phyloP scores from a whole-genome alignment of 2,329 filamentous ascomycete genomes.

The Colletotrichum graminicola region DNA sequence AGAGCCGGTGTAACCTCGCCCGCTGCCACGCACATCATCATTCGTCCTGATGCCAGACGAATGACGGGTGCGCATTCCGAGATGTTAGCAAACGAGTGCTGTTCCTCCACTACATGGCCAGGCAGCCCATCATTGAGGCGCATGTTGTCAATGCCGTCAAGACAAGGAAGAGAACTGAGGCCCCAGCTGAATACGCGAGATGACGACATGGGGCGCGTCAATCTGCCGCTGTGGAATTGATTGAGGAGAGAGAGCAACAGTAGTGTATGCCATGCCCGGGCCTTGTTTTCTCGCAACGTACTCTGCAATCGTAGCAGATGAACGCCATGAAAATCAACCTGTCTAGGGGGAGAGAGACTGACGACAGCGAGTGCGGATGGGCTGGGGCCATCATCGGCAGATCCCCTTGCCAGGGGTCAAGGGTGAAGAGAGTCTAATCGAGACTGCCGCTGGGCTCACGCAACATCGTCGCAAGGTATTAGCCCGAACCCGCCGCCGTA shows the following conservation, averaged over 20 bases:
- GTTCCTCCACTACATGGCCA: neutral
- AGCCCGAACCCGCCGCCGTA: neutral
- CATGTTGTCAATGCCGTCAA: slow-evolving; percentile 9
- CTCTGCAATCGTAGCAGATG: neutral
- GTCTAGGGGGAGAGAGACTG: neutral
- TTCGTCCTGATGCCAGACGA: slow-evolving; percentile 1
- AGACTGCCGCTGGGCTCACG: neutral
- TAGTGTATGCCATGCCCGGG: slow-evolving; percentile 2
- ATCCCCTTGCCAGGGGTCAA: slow-evolving; percentile 18
- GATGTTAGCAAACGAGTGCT: neutral
- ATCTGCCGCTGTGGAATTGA: slow-evolving; percentile 26
- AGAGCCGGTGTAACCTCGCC: slow-evolving; percentile 5
- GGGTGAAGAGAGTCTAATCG: slow-evolving; percentile 16
- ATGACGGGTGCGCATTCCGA: neutral
- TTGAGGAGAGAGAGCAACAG: slow-evolving; percentile 7
- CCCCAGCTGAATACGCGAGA: slow-evolving; percentile 25
- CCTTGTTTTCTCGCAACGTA: slow-evolving; percentile 7
- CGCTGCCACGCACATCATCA: slow-evolving; percentile 17
- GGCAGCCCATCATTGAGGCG: slow-evolving; percentile 5
- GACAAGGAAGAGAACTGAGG: slow-evolving; percentile 6
- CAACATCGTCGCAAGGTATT: neutral
- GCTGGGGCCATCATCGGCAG: slow-evolving; percentile 26
- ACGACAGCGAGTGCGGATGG: neutral
- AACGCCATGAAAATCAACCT: slow-evolving; percentile 2
- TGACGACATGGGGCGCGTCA: slow-evolving; percentile 28